phyloP scores from a whole-genome alignment of 345 rosid species.

The Eucalyptus tenuipes region DNA sequence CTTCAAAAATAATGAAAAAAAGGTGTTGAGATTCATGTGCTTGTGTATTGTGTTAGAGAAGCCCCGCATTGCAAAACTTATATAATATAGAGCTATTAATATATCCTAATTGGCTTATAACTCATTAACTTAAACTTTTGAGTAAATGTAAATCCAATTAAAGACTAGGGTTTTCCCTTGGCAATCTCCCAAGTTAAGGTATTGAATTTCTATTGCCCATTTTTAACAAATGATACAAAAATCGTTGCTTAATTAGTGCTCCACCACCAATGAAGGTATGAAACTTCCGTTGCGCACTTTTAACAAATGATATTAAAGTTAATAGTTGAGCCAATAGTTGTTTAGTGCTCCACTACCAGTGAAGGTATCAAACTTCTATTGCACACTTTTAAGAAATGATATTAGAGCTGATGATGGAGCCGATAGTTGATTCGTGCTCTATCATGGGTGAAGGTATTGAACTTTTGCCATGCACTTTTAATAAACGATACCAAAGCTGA shows the following conservation, averaged over 20 bases:
- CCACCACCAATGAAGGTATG: neutral
- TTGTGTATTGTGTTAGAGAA: neutral
- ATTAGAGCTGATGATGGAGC: fast-evolving
- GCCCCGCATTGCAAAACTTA: fast-evolving
- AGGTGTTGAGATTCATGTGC: neutral
- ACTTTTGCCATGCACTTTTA: neutral
- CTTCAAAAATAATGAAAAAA: neutral
- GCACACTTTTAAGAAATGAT: too few species aligned
- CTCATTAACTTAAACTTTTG: fast-evolving
- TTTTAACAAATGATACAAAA: neutral
- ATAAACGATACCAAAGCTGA: fast-evolving
- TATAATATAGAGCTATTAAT: too few species aligned
- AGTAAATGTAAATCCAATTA: neutral
- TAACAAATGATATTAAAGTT: too few species aligned
- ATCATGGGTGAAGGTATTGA: neutral
- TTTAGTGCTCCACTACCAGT: too few species aligned
- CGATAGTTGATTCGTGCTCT: neutral
- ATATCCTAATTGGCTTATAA: fast-evolving
- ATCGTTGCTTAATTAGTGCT: neutral
- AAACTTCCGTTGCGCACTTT: too few species aligned
- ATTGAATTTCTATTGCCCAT: too few species aligned
- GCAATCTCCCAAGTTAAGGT: neutral
- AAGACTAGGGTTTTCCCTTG: too few species aligned
- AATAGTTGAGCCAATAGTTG: too few species aligned
- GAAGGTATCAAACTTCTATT: too few species aligned